These are phyloP conservation scores for Ormosia semicastrata DNA, from an alignment of 306 rosid species.

Conservation along the genomic window DNA sequence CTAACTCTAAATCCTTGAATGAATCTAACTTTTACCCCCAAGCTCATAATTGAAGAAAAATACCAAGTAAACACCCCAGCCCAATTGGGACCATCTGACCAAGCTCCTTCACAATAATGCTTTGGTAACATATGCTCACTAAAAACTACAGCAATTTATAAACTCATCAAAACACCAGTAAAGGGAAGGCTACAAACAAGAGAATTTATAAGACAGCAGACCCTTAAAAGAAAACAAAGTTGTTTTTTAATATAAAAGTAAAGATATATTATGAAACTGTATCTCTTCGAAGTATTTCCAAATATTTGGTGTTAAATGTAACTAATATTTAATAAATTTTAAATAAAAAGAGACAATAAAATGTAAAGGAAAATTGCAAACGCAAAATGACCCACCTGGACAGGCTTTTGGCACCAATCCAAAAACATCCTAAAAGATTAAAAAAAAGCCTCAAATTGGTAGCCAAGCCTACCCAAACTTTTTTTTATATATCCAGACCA, in stretches of 20 bases:
- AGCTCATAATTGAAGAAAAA: not conserved
- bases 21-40: conserved; percentile 13
- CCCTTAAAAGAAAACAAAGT: not conserved
- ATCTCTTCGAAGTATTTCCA: not conserved
- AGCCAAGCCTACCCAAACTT: not conserved
- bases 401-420: not conserved
- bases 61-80: not conserved
- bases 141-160: not conserved
- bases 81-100: not conserved
- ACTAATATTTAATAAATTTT: not conserved
- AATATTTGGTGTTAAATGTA: not conserved
- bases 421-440: not conserved
- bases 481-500: not conserved
- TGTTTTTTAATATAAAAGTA: not conserved
- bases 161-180: conserved; percentile 3
- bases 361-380: conserved; percentile 5
- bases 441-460: not conserved
- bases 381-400: not conserved
- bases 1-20: not conserved
- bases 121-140: not conserved
- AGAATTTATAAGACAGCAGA: not conserved
- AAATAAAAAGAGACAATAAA: not conserved
- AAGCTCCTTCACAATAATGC: not conserved
- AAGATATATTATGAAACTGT: not conserved
- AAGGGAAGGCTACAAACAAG: not conserved